Percentiles rank a stretch among this genome's conserved stretches.
Evolutionary conservation across 441 rosid genomes (phyloP).

Genomic region (Monsonia emarginata): DNA sequence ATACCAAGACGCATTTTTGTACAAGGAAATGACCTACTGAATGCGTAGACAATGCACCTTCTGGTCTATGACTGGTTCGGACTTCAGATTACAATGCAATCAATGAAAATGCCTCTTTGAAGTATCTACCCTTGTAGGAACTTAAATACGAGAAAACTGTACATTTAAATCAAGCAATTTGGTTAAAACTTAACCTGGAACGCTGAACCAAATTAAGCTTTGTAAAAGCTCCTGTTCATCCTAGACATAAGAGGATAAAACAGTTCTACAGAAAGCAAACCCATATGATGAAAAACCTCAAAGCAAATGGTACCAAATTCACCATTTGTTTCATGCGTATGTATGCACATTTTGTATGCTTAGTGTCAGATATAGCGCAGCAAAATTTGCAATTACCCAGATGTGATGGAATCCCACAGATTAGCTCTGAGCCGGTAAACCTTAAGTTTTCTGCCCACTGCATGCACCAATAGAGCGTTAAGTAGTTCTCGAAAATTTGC

Average conservation of each 20-base stretch:
- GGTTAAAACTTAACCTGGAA: not conserved
- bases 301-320: not conserved
- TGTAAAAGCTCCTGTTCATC: not conserved
- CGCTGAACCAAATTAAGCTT: not conserved
- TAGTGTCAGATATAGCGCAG: conserved; percentile 1
- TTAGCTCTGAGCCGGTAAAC: conserved; percentile 43
- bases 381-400: conserved; percentile 42
- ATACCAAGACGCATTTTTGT: not conserved
- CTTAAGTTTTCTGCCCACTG: conserved; percentile 54
- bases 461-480: too few species aligned
- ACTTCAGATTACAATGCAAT: not conserved
- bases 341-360: not conserved
- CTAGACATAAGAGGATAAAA: not conserved
- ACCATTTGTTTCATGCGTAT: not conserved
- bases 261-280: not conserved
- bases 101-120: not conserved
- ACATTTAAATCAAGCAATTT: not conserved
- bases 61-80: not conserved
- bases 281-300: not conserved
- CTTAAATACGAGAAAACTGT: not conserved
- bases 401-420: conserved; percentile 78
- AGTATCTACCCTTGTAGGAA: not conserved
- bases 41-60: not conserved
- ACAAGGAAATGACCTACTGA: not conserved
- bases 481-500: too few species aligned